phyloP scores from a whole-genome alignment of 2,329 filamentous ascomycete species.

The Lasiodiplodia sp. region DNA sequence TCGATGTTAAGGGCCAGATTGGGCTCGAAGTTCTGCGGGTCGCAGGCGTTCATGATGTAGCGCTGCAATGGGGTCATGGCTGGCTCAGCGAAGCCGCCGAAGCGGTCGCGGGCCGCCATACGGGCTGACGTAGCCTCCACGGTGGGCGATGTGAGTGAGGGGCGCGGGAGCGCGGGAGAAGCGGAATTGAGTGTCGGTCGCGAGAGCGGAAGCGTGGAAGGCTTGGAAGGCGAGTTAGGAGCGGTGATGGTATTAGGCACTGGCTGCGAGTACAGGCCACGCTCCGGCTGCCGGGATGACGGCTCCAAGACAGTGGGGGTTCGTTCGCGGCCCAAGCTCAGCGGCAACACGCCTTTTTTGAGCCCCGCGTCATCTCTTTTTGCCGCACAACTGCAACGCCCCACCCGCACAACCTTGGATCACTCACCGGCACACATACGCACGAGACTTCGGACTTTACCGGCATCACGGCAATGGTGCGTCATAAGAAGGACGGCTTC shows the following conservation, averaged over 20 bases:
- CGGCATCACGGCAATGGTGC: slow-evolving; percentile 71
- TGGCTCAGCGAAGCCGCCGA: slow-evolving; percentile 80
- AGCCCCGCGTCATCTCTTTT: slow-evolving; percentile 18
- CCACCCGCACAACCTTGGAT: neutral
- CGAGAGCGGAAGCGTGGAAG: neutral
- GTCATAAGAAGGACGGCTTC: slow-evolving; percentile 91
- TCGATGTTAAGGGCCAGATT: slow-evolving; percentile 96
- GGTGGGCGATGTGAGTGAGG: slow-evolving; percentile 29
- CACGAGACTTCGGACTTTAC: neutral
- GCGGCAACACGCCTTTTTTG: slow-evolving; percentile 4
- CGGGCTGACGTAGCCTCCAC: slow-evolving; percentile 96
- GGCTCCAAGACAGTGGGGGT: slow-evolving; percentile 25
- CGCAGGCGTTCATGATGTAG: slow-evolving; percentile 95
- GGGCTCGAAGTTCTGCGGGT: slow-evolving; percentile 96
- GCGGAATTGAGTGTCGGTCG: slow-evolving; percentile 4
- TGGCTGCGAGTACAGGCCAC: slow-evolving; percentile 21
- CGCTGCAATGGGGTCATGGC: slow-evolving; percentile 88
- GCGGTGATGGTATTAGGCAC: slow-evolving; percentile 18
- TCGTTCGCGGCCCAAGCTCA: slow-evolving; percentile 8
- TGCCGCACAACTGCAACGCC: neutral
- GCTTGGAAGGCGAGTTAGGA: neutral
- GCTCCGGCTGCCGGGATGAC: slow-evolving; percentile 21
- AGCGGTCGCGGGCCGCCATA: slow-evolving; percentile 94
- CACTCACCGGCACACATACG: neutral
- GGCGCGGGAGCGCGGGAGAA: neutral